Evolutionary conservation across 371 early-diverging fungal genomes (phyloP), one percentile per base, ranked within the genome.

Genomic region (Mortierella sp.): DNA sequence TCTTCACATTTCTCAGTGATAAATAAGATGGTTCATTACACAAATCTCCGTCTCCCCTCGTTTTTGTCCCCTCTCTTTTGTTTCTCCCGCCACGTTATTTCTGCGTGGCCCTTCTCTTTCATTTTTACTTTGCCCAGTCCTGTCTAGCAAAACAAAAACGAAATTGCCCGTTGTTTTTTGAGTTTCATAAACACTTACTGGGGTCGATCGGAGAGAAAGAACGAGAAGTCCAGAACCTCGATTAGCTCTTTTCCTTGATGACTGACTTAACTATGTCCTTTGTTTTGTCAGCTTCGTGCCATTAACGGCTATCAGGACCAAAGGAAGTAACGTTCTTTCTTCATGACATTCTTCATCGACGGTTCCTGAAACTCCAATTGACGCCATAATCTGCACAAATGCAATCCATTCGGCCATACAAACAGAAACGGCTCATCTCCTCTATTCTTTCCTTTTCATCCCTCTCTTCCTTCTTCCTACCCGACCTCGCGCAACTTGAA

Each of bases 161-260:
- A 38, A 7, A 63, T 63, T 63, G 65, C 65, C 65, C 65, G 65
- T 28, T 31, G 21, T 24, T 55, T 54, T 55, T 60, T 60, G 63
- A 60, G 63, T 60, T 38, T 63, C 16, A 34, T 34, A 55, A 21
- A n/a, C n/a, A 31, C 9, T 7, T 16, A 7, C 65, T 63, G 65
- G 38, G 8, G 65, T 63, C 38, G 21, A 63, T 63, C 65, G 19
- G 65, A 21, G 65, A 34, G 34, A 34, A 63, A 50, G 16, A 63
- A 34, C 3, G 7, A 7, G 28, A 34, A 26, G 63, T 60, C 63
- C 34, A 60, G 63, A 60, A 34, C 34, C 21, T 9, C 57, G 0
- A n/a, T 57, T 50, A 16, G 50, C 16, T 50, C 50, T 19, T 55
- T 55, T 55, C 24, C 21, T n/a, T 34, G 16, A 63, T 34, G 65